Evolutionary conservation across 495 filamentous ascomycete genomes (phyloP).

Genomic region (Lindgomyces ingoldianus): DNA sequence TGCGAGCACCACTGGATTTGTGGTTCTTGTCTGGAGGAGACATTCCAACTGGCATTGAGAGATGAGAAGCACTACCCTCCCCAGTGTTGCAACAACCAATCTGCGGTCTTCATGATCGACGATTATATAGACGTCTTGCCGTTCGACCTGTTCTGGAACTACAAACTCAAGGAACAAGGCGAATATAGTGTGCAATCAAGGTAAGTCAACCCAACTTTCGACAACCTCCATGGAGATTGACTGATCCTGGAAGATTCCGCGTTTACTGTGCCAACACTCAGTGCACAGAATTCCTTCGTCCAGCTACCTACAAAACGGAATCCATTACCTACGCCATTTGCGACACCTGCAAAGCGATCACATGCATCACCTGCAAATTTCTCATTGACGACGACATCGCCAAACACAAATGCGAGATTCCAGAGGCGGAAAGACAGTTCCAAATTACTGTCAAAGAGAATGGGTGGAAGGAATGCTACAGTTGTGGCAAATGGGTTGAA

Average conservation of each 20-base stretch:
- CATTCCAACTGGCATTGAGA: constrained; percentile 17
- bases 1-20: constrained; percentile 28
- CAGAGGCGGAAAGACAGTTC: constrained; percentile 27
- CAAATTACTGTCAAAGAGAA: constrained; percentile 18
- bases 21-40: constrained; percentile 3
- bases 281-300: constrained; percentile 24
- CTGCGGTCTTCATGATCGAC: constrained; percentile 6
- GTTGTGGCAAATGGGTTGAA: constrained; percentile 27
- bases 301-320: constrained; percentile 14
- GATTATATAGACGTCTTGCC: constrained; percentile 16
- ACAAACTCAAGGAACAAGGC: constrained; percentile 12
- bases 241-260: constrained; percentile 12
- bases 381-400: background rate
- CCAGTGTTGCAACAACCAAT: constrained; percentile 16
- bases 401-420: constrained; percentile 18
- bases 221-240: background rate
- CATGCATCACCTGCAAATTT: constrained; percentile 20
- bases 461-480: constrained; percentile 28
- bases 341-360: constrained; percentile 1
- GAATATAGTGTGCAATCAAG: constrained; percentile 10
- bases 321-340: constrained; percentile 16
- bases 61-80: constrained; percentile 28
- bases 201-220: constrained; percentile 1
- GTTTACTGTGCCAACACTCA: constrained; percentile 18
- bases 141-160: constrained; percentile 6